Percentiles rank a stretch among this genome's conserved stretches.
These are phyloP conservation scores for Lindgomyces ingoldianus DNA, from an alignment of 495 filamentous ascomycete species.

Conservation along the genomic window DNA sequence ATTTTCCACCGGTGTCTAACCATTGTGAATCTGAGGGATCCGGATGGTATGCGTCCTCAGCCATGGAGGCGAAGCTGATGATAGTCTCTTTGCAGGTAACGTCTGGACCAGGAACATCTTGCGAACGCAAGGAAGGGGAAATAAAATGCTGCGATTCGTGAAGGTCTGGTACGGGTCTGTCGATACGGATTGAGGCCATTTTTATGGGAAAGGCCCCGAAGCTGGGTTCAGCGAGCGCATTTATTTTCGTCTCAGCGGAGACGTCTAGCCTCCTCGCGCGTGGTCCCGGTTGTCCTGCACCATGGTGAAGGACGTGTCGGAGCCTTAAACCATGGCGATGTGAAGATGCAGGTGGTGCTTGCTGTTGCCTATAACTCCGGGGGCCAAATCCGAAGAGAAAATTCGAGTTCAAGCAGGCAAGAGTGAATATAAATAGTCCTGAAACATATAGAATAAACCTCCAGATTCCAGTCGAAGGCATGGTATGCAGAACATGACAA, in stretches of 20 bases:
- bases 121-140: slow-evolving; percentile 15
- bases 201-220: slow-evolving; percentile 19
- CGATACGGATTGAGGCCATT: slow-evolving; percentile 13
- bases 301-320: slow-evolving; percentile 14
- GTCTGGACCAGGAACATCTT: slow-evolving; percentile 27
- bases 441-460: too few species aligned
- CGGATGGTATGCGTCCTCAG: slow-evolving; percentile 32
- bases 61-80: slow-evolving; percentile 27
- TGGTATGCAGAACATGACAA: background rate
- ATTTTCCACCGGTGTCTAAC: slow-evolving; percentile 23
- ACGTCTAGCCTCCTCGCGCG: slow-evolving; percentile 8
- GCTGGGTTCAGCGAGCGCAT: background rate
- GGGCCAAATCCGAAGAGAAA: too few species aligned
- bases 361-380: background rate
- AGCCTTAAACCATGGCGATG: background rate
- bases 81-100: slow-evolving; percentile 25
- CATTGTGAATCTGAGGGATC: slow-evolving; percentile 24
- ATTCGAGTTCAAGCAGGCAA: too few species aligned
- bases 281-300: slow-evolving; percentile 13
- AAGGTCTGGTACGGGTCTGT: slow-evolving; percentile 1
- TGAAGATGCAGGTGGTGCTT: background rate
- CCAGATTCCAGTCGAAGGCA: background rate
- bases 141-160: background rate
- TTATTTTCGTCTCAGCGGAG: background rate
- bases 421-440: too few species aligned